A percentile compares a stretch with the other conserved stretches of the same genome.
Conservation (phyloP, 345 rosid species). For the Hypericum perforatum region DNA sequence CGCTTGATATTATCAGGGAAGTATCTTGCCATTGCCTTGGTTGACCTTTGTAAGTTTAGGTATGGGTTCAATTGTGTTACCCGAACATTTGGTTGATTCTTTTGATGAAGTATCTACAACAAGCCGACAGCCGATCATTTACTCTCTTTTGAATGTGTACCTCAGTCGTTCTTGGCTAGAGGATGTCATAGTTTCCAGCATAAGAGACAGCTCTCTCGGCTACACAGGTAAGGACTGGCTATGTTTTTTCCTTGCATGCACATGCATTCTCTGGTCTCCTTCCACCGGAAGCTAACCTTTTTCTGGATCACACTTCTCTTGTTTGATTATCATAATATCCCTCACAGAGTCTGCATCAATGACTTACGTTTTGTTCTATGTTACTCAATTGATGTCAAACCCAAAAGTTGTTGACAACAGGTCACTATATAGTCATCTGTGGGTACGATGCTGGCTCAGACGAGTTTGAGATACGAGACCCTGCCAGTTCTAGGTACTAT, state of each 20-base stretch:
- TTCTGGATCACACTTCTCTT: too few species aligned
- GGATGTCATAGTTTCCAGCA: conserved; percentile 47
- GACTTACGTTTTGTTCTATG: too few species aligned
- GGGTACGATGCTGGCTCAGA: conserved; percentile 67
- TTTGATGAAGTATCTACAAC: too few species aligned
- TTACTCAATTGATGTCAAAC: too few species aligned
- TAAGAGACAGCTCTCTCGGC: conserved; percentile 27
- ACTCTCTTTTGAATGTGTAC: neutral
- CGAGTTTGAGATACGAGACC: conserved; percentile 96
- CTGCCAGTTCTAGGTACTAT: conserved; percentile 76
- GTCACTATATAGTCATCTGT: conserved; percentile 89
- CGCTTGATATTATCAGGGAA: conserved; percentile 65
- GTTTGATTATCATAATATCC: too few species aligned
- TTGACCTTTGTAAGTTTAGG: conserved; percentile 86
- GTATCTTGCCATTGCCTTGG: conserved; percentile 78
- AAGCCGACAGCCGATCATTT: too few species aligned
- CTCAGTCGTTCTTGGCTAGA: conserved; percentile 58
- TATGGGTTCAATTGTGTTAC: conserved; percentile 9
- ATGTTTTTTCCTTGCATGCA: too few species aligned
- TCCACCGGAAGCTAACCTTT: too few species aligned
- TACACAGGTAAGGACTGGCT: conserved; percentile 53
- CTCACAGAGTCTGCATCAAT: too few species aligned
- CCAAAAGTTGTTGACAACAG: conserved; percentile 31
- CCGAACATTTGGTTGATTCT: too few species aligned
- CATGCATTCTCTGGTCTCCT: too few species aligned